phyloP scores from a whole-genome alignment of 331 rosid species.

The Rosa hybrid region DNA sequence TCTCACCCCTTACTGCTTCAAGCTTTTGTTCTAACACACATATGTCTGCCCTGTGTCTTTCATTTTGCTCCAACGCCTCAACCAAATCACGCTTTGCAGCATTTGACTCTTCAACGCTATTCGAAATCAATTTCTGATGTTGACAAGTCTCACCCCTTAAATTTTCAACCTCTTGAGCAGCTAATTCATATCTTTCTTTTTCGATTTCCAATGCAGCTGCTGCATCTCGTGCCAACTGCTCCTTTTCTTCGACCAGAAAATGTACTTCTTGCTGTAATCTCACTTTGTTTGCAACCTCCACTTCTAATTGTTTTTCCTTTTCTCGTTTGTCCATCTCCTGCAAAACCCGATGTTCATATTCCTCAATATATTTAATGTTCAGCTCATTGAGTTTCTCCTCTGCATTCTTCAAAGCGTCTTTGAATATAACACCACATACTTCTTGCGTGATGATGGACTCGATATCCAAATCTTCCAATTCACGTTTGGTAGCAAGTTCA shows the following conservation, averaged over 20 bases:
- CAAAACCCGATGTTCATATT: conserved; percentile 28
- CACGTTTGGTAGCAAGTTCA: too few species aligned
- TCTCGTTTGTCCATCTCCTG: conserved; percentile 31
- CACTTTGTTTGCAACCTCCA: conserved; percentile 42
- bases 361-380: conserved; percentile 30
- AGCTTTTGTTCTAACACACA: conserved; percentile 36
- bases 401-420: conserved; percentile 36
- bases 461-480: conserved; percentile 52
- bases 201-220: conserved; percentile 45
- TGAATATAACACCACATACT: conserved; percentile 38
- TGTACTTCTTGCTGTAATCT: conserved; percentile 42
- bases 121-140: conserved; percentile 46
- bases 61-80: conserved; percentile 42
- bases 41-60: conserved; percentile 37
- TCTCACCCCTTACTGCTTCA: conserved; percentile 39
- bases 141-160: conserved; percentile 37
- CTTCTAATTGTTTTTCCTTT: conserved; percentile 32
- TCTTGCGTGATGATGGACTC: conserved; percentile 54
- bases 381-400: conserved; percentile 35
- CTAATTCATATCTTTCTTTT: conserved; percentile 35
- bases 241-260: conserved; percentile 47
- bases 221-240: conserved; percentile 46
- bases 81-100: conserved; percentile 36
- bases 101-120: conserved; percentile 41
- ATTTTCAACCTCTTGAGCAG: conserved; percentile 44